Evolutionary conservation across 73 alveolate genomes (phyloP).

Genomic region (Paramecium sonneborni): DNA sequence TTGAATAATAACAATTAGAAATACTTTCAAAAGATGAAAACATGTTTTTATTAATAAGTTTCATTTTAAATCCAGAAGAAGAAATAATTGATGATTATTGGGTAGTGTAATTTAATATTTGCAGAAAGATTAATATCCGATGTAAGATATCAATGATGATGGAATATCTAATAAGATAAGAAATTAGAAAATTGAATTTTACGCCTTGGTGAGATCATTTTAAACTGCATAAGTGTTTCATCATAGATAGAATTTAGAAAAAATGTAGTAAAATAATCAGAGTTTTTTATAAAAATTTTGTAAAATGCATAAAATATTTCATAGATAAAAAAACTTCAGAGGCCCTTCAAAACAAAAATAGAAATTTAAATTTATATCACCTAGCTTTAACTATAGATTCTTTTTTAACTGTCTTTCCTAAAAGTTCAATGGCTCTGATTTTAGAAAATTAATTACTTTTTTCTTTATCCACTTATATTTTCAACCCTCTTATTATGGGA

Average conservation of each 20-base stretch:
- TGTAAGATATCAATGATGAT: not conserved
- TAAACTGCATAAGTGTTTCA: not conserved
- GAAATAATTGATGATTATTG: not conserved
- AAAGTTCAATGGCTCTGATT: not conserved
- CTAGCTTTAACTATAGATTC: not conserved
- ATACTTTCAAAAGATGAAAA: not conserved
- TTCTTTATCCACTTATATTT: not conserved
- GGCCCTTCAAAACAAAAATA: not conserved
- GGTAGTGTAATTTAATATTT: not conserved
- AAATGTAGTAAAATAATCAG: not conserved
- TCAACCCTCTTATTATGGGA: not conserved
- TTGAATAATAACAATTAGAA: not conserved
- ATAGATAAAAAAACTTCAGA: not conserved
- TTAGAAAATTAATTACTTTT: not conserved
- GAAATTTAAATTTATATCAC: conserved; percentile 6
- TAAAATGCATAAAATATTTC: not conserved
- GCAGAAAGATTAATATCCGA: not conserved
- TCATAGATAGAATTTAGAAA: not conserved
- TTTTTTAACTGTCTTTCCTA: not conserved
- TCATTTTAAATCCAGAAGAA: not conserved
- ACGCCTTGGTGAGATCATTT: not conserved
- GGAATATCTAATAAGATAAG: not conserved
- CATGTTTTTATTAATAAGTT: not conserved
- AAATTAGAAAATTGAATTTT: not conserved
- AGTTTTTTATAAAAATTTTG: not conserved